These are phyloP conservation scores for Prunus davidiana DNA, from an alignment of 306 rosid species.

Conservation along the genomic window DNA sequence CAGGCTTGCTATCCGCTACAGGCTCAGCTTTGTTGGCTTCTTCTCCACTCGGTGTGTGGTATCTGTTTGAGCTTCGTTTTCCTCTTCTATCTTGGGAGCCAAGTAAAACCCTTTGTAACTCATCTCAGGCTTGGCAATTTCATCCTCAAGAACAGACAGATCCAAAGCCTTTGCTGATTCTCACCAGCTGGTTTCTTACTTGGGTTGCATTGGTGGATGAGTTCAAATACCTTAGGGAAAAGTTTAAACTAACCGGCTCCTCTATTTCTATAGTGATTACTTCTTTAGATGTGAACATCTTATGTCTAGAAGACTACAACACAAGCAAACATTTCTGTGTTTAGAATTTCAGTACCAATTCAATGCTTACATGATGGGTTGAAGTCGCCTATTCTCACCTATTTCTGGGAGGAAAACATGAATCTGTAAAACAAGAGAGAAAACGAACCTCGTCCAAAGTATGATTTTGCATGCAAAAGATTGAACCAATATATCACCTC, in stretches of 20 bases:
- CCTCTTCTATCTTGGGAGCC: too few species aligned
- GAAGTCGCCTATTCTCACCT: not conserved
- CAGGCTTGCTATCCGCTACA: too few species aligned
- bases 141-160: too few species aligned
- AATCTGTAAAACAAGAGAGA: not conserved
- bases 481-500: slow-evolving; percentile 59
- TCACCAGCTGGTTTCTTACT: slow-evolving; percentile 36
- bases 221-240: slow-evolving; percentile 48
- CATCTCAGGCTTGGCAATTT: not conserved
- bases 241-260: slow-evolving; percentile 46
- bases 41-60: too few species aligned
- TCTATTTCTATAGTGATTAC: slow-evolving; percentile 52
- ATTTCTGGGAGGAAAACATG: not conserved
- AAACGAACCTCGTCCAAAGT: slow-evolving; percentile 48
- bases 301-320: too few species aligned
- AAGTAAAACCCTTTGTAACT: slow-evolving; percentile 30
- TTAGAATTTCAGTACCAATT: too few species aligned
- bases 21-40: too few species aligned
- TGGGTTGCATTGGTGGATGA: slow-evolving; percentile 53
- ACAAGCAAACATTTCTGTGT: too few species aligned
- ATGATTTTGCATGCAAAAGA: slow-evolving; percentile 60
- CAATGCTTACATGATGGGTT: too few species aligned
- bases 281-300: slow-evolving; percentile 33
- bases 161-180: slow-evolving; percentile 7
- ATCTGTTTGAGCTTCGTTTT: too few species aligned